phyloP scores from a whole-genome alignment of 2,329 filamentous ascomycete genomes.

The Curvularia hawaiiensis region DNA sequence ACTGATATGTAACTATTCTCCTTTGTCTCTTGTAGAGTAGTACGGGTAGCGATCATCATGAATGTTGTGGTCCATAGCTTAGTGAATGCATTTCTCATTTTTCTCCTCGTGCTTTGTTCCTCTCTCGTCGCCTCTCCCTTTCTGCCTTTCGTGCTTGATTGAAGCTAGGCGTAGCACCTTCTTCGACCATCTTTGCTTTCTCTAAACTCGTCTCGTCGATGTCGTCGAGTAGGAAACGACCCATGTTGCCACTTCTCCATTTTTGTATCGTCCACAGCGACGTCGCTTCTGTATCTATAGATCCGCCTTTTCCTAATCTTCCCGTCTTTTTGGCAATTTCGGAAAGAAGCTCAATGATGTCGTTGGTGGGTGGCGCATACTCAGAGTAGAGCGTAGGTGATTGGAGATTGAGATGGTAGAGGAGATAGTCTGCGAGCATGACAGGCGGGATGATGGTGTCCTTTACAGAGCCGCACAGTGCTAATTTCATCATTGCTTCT shows the following conservation, averaged over 20 bases:
- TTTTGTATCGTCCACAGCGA: slow-evolving; percentile 81
- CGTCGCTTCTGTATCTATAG: slow-evolving; percentile 71
- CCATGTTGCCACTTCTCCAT: slow-evolving; percentile 79
- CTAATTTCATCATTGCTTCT: slow-evolving; percentile 93
- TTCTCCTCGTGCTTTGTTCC: slow-evolving; percentile 31
- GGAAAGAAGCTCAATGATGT: slow-evolving; percentile 73
- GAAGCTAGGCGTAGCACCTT: slow-evolving; percentile 60
- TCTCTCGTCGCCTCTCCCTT: slow-evolving; percentile 57
- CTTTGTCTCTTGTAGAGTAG: neutral
- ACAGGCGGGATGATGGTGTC: slow-evolving; percentile 80
- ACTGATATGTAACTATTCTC: neutral
- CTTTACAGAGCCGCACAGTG: slow-evolving; percentile 87
- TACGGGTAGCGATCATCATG: neutral
- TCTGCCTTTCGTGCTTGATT: slow-evolving; percentile 71
- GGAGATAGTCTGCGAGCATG: slow-evolving; percentile 85
- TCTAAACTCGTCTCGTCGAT: slow-evolving; percentile 67
- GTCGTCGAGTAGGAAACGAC: slow-evolving; percentile 79
- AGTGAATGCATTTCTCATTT: slow-evolving; percentile 6
- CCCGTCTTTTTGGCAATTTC: slow-evolving; percentile 76
- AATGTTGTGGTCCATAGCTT: neutral
- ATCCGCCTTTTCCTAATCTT: slow-evolving; percentile 73
- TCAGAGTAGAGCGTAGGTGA: slow-evolving; percentile 66
- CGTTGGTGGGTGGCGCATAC: slow-evolving; percentile 82
- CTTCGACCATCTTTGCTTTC: slow-evolving; percentile 54
- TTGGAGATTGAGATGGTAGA: slow-evolving; percentile 78